These are phyloP conservation scores for Podila epigama DNA, from an alignment of 192 early-diverging fungal genomes.

Conservation along the genomic window DNA sequence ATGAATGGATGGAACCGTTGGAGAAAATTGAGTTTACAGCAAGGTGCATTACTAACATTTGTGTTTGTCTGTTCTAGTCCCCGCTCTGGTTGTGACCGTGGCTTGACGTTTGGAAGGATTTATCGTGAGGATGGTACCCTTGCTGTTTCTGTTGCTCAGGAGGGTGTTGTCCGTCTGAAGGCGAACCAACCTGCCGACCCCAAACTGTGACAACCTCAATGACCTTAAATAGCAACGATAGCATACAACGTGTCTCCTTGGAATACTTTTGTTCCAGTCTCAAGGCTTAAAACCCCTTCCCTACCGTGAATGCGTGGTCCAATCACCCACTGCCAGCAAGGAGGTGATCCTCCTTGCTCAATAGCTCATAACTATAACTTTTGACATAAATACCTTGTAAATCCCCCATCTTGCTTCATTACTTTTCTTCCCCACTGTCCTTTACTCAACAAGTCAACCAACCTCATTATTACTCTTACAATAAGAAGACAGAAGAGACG, in stretches of 20 bases:
- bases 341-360: no score
- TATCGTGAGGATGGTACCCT: slow-evolving; percentile 79
- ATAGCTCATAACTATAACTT: no score
- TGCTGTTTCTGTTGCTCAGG: slow-evolving; percentile 84
- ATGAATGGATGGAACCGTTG: neutral
- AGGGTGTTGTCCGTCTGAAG: slow-evolving; percentile 74
- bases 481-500: no score
- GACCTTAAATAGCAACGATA: no score
- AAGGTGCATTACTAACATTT: neutral
- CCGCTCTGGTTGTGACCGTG: slow-evolving; percentile 74
- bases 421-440: neutral
- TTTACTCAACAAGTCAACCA: no score
- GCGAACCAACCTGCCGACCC: slow-evolving; percentile 6
- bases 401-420: neutral
- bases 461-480: no score
- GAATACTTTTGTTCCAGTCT: neutral
- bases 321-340: no score
- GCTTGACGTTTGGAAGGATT: slow-evolving; percentile 79
- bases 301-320: no score
- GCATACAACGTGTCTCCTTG: neutral
- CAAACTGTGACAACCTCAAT: no score
- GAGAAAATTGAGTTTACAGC: neutral
- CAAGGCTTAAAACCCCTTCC: no score
- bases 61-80: slow-evolving; percentile 55
- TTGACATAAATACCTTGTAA: neutral